Percentiles rank a stretch among this genome's conserved stretches.
Conservation (phyloP, 345 rosid species). For the Pistacia integerrima region DNA sequence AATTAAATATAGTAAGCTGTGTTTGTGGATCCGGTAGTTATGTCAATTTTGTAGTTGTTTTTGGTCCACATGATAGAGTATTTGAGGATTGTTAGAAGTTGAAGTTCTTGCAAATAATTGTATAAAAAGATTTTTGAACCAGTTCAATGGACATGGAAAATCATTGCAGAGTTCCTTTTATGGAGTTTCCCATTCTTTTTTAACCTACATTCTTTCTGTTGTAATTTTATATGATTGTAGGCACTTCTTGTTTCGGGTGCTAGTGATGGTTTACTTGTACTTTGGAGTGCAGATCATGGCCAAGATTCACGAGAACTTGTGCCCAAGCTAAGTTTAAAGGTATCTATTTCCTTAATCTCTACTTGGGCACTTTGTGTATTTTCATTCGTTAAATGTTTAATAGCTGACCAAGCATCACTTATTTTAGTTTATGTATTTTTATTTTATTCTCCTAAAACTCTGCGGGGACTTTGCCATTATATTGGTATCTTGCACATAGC, state of each 20-base stretch:
- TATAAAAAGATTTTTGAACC: not conserved
- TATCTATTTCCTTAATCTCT: constrained; percentile 18
- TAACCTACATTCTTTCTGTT: constrained; percentile 10
- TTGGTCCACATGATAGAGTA: no score
- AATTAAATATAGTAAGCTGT: no score
- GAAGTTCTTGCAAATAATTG: not conserved
- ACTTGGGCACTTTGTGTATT: not conserved
- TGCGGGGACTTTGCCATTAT: not conserved
- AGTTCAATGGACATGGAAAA: not conserved
- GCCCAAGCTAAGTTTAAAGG: constrained; percentile 97
- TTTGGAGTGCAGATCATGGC: constrained; percentile 97
- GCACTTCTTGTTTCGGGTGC: constrained; percentile 98
- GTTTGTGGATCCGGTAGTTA: no score
- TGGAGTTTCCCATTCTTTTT: not conserved
- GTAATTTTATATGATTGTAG: constrained; percentile 42
- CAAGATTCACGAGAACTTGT: constrained; percentile 97
- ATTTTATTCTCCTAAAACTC: not conserved
- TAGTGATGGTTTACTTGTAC: constrained; percentile 88
- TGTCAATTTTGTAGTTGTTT: no score
- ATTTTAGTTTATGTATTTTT: not conserved
- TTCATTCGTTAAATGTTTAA: not conserved
- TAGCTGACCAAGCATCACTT: not conserved
- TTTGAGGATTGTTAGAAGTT: not conserved
- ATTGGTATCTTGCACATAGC: not conserved
- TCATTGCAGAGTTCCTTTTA: not conserved